These are phyloP conservation scores for Beauveria rudraprayagi DNA, from an alignment of 2,329 filamentous ascomycete species.

Conservation along the genomic window DNA sequence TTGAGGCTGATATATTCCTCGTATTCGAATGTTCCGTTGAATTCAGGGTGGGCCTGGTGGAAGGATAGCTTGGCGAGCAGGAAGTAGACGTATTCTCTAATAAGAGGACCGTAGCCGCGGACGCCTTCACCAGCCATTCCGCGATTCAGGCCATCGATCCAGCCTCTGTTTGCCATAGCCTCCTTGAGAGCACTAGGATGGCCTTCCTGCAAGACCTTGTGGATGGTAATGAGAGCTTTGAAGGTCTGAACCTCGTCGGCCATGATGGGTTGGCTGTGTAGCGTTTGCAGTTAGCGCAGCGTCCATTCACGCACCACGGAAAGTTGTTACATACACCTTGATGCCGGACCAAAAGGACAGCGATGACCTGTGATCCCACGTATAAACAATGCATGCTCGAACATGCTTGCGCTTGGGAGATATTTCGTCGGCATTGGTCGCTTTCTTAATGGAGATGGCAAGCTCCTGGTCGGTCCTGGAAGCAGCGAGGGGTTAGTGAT, in stretches of 20 bases:
- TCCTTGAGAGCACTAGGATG: slow-evolving; percentile 83
- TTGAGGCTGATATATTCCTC: slow-evolving; percentile 98
- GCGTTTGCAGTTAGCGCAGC: neutral
- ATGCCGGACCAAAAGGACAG: slow-evolving; percentile 94
- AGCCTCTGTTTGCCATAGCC: slow-evolving; percentile 77
- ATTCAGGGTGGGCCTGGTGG: slow-evolving; percentile 92
- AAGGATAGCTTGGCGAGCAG: slow-evolving; percentile 92
- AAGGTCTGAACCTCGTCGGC: slow-evolving; percentile 98
- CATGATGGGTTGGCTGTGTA: slow-evolving; percentile 78
- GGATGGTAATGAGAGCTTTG: slow-evolving; percentile 93
- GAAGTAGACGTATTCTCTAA: slow-evolving; percentile 95
- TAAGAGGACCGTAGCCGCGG: slow-evolving; percentile 83
- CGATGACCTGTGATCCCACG: slow-evolving; percentile 97
- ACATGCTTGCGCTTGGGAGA: slow-evolving; percentile 85
- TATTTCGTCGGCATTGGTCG: slow-evolving; percentile 59
- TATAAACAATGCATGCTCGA: slow-evolving; percentile 94
- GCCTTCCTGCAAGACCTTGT: slow-evolving; percentile 95
- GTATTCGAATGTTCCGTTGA: slow-evolving; percentile 98
- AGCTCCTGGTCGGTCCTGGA: slow-evolving; percentile 61
- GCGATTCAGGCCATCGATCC: slow-evolving; percentile 87
- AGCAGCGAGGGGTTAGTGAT: neutral
- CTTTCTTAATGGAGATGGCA: slow-evolving; percentile 62
- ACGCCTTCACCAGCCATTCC: slow-evolving; percentile 77
- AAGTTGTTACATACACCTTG: slow-evolving; percentile 69
- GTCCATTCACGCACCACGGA: neutral